Percentiles rank a stretch among this genome's conserved stretches.
These are phyloP conservation scores for Mallotus japonicus DNA, from an alignment of 441 rosid species.

Conservation along the genomic window DNA sequence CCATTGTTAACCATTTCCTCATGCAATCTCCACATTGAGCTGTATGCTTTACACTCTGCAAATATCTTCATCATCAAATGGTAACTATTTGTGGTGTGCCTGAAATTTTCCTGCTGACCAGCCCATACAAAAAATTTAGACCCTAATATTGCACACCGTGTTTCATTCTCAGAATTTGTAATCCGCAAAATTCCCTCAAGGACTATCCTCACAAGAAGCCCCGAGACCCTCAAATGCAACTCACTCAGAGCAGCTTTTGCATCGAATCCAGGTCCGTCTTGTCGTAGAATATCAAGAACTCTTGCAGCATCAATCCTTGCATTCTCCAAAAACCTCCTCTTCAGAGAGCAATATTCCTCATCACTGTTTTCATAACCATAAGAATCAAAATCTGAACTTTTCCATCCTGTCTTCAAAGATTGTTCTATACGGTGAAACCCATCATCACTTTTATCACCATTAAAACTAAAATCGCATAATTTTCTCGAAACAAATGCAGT, in stretches of 20 bases:
- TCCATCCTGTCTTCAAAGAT: conserved; percentile 48
- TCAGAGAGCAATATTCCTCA: conserved; percentile 20
- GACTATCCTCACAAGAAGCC: conserved; percentile 81
- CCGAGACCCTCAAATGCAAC: conserved; percentile 58
- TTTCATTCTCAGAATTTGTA: conserved; percentile 44
- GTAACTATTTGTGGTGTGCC: conserved; percentile 58
- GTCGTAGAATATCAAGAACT: conserved; percentile 58
- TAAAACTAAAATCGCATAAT: conserved; percentile 38
- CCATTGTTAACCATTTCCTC: conserved; percentile 91
- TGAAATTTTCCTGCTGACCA: conserved; percentile 48
- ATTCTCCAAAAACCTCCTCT: conserved; percentile 41
- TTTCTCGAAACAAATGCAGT: conserved; percentile 37
- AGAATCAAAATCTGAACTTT: conserved; percentile 32
- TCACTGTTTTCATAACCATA: conserved; percentile 17
- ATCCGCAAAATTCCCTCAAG: conserved; percentile 62
- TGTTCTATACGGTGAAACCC: conserved; percentile 54
- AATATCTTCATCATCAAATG: conserved; percentile 80
- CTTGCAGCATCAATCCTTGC: conserved; percentile 45
- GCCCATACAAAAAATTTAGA: conserved; percentile 85
- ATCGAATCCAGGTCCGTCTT: conserved; percentile 77
- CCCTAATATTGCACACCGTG: conserved; percentile 65
- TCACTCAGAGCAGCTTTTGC: conserved; percentile 53
- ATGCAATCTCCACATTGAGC: conserved; percentile 81
- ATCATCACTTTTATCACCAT: conserved; percentile 32
- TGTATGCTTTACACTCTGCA: conserved; percentile 74